Evolutionary conservation across 1,284 basidiomycete species (phyloP).

Genomic region (Bondarzewia mesenterica): DNA sequence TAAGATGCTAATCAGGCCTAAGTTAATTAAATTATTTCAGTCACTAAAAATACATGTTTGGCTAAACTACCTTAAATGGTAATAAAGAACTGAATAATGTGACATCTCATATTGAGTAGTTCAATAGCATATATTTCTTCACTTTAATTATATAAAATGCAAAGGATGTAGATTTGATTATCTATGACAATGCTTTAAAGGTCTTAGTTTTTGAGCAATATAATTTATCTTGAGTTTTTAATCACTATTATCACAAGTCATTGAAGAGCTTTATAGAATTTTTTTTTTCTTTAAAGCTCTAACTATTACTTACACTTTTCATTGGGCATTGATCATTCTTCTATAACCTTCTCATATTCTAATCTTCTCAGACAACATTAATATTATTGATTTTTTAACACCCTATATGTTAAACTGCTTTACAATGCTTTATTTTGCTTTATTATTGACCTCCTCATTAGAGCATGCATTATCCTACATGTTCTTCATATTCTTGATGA

Average conservation of each 20-base stretch:
- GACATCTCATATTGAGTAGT: too few relatives aligned
- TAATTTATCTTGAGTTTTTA: not conserved
- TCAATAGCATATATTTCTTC: not conserved
- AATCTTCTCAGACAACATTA: not conserved
- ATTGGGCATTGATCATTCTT: not conserved
- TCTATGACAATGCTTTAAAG: not conserved
- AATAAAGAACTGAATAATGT: not conserved
- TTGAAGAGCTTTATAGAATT: not conserved
- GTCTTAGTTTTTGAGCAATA: not conserved
- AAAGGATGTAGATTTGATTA: not conserved
- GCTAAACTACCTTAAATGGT: too few relatives aligned
- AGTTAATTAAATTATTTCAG: too few relatives aligned
- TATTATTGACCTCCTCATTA: conserved; percentile 17
- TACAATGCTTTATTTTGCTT: conserved; percentile 24
- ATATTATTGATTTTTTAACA: conserved; percentile 24
- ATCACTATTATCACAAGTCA: not conserved
- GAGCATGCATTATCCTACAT: conserved; percentile 14
- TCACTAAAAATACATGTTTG: too few relatives aligned
- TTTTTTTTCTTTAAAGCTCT: not conserved
- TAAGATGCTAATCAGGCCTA: too few relatives aligned
- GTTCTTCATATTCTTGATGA: conserved; percentile 20
- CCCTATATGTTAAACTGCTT: conserved; percentile 14
- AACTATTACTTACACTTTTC: not conserved
- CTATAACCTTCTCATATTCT: not conserved
- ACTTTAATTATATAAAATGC: not conserved